Base-by-base conservation (phyloP, 352 stramenopile genomes). In the Blastocystis sp. region DNA sequence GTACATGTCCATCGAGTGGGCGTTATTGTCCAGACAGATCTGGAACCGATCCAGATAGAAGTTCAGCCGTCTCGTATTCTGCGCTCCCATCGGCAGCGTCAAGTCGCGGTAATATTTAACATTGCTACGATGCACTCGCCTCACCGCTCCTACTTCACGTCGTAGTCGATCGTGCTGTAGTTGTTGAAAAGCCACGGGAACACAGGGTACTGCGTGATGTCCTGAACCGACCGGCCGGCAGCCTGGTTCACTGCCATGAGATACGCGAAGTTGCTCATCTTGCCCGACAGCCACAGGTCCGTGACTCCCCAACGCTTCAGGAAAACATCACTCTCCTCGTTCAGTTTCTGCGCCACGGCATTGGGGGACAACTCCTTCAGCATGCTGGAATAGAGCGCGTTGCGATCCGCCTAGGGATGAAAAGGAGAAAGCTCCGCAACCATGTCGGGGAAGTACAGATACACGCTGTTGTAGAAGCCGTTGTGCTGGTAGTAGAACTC, bases 191-290 rank as follows among this genome's bases (percentile, higher is more conserved):
- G 90, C 96, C 95, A 99, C 18, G 96, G 96, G 64, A 97, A 96
- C 4, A 98, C 94, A 29, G 95, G 95, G 86, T 98, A 98, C 87
- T 98, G 95, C 84, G 93, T 97, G 16, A 97, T 92, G 64, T 98
- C 95, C 89, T 97, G 97, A 88, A 97, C 97, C 59, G 92, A 96
- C 27, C 95, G 87, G 6, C 95, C 95, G 0, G 94, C 92, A 44
- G 97, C 89, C 1, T 93, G 94, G 87, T 97, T 97, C 38, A 98
- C 90, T 85, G 96, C 91, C 87, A 97, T 94, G 24, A 98, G 88
- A 85, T 97, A 98, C 75, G 96, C 94, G 77, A 97, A 97, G 42
- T 87, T 87, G 40, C 36, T 86, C 64, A 87, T 21, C 6, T 71
- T 14, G 24, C 77, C 36, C 0, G 7, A 16, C 21, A 48, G 29